Evolutionary conservation across 257 asterid genomes (phyloP).

Genomic region (Penstemon davidsonii): DNA sequence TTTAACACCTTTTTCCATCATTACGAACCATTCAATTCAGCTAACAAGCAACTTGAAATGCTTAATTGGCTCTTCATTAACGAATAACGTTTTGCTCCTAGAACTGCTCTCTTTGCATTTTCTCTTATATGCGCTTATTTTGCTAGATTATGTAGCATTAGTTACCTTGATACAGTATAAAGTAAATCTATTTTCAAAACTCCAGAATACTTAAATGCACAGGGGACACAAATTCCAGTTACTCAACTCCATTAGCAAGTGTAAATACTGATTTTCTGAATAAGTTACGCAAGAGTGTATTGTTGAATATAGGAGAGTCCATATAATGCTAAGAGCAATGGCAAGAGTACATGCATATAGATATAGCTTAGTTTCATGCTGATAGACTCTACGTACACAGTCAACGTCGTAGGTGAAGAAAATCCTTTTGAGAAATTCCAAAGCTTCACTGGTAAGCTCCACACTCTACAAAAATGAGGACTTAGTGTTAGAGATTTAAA

Average conservation of each 20-base stretch:
- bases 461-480: slow-evolving; percentile 64
- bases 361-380: not conserved
- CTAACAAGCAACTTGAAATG: not conserved
- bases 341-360: slow-evolving; percentile 5
- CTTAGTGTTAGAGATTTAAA: slow-evolving; percentile 23
- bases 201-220: not conserved
- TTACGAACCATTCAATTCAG: not conserved
- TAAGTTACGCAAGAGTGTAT: not conserved
- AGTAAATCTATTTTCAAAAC: not conserved
- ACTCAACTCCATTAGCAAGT: not conserved
- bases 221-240: not conserved
- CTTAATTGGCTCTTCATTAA: not conserved
- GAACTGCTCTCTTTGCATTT: too few species aligned
- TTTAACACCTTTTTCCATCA: not conserved
- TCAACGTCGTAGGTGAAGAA: slow-evolving; percentile 79
- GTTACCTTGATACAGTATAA: not conserved
- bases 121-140: not conserved
- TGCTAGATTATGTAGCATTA: not conserved
- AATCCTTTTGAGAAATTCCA: slow-evolving; percentile 72
- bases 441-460: slow-evolving; percentile 87
- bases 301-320: not conserved
- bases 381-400: slow-evolving; percentile 55
- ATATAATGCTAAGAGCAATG: not conserved
- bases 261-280: not conserved
- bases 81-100: too few species aligned